Evolutionary conservation across 352 stramenopile genomes (phyloP), one percentile per base, ranked within the genome.

Genomic region (Phytophthora foliorum): DNA sequence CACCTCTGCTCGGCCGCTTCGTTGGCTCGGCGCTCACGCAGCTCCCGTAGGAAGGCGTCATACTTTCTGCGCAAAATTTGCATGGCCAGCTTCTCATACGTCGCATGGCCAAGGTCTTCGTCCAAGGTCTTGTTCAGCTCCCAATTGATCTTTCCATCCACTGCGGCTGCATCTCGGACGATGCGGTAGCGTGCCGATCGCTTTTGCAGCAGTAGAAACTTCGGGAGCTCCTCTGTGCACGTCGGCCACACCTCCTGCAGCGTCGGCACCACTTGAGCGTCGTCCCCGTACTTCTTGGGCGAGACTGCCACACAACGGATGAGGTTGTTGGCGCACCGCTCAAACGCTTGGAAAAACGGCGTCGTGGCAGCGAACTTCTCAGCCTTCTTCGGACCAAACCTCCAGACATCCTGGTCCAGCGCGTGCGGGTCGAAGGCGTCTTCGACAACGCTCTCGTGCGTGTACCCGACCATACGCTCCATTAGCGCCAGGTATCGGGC

Each of bases 141-240:
- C 81, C 83, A 91, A n/a, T 66, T 69, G n/a, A 71, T 46, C 25
- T 66, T 61, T 2, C 45, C 45, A 7, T 67, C 46, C 11, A 9
- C 51, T 11, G 45, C 60, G 7, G 16, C 14, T 17, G 38, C 65
- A 39, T 74, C 59, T 4, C 64, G 70, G 13, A 74, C 55, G 41
- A 81, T 68, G 4, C 41, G 69, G 67, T 89, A 90, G 4, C 84
- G 75, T 46, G 75, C 81, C 1, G 81, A 87, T 27, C 81, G 72
- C 63, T 86, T 85, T 67, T 90, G 76, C 29, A 90, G 63, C 36
- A 92, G 60, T 27, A 92, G 24, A 29, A 83, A 77, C 72, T 90
- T 92, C 0, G 78, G 75, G 34, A 89, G 41, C 24, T 84, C 80
- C 4, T 77, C 57, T 1, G n/a, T 39, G 42, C 75, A 82, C 19